A percentile compares a stretch with the other conserved stretches of the same genome.
phyloP scores from a whole-genome alignment of 768 basidiomycete genomes.

The Boletus fagicola region DNA sequence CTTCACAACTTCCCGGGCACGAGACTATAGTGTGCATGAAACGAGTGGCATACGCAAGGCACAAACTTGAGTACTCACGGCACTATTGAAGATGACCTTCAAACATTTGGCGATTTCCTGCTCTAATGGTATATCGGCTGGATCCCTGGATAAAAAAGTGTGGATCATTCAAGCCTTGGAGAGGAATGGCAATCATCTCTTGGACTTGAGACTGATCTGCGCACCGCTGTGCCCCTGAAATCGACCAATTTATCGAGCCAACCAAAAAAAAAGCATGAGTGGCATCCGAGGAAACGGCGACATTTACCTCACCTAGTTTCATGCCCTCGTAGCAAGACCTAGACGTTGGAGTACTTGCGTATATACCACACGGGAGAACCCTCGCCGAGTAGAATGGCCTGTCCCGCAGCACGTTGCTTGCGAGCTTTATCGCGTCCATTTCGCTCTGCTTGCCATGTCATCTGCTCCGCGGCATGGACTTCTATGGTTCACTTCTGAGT shows the following conservation, averaged over 20 bases:
- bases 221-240: conserved; percentile 81
- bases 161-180: background rate
- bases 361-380: conserved; percentile 93
- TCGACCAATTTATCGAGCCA: conserved; percentile 79
- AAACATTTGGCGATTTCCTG: conserved; percentile 88
- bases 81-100: conserved; percentile 72
- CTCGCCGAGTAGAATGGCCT: conserved; percentile 50
- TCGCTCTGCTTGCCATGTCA: conserved; percentile 74
- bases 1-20: conserved; percentile 68
- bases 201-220: conserved; percentile 70
- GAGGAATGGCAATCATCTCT: conserved; percentile 45
- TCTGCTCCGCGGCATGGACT: conserved; percentile 80
- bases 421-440: conserved; percentile 59
- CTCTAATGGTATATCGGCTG: conserved; percentile 69
- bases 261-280: conserved; percentile 39
- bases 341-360: conserved; percentile 74
- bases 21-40: conserved; percentile 43
- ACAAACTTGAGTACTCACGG: conserved; percentile 41
- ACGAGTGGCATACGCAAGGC: background rate
- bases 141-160: conserved; percentile 11
- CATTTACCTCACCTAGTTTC: conserved; percentile 62
- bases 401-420: conserved; percentile 55
- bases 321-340: conserved; percentile 75
- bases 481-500: conserved; percentile 93
- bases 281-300: background rate